Base-by-base conservation (phyloP, 2,329 filamentous ascomycete species). In the Cladosporium sp. region DNA sequence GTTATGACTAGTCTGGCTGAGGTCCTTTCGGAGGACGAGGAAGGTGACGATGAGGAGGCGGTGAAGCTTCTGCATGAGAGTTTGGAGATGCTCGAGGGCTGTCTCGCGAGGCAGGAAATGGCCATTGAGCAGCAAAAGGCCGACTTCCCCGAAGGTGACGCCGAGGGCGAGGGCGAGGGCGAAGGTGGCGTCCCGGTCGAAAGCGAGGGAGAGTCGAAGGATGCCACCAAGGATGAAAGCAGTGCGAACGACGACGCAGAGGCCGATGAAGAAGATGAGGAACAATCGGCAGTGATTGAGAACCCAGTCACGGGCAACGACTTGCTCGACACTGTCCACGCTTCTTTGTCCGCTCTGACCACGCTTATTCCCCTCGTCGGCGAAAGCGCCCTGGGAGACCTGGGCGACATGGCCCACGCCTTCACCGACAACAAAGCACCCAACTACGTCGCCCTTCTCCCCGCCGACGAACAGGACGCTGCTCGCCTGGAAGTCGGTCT, bases 1-100 rank as follows among this genome's bases (percentile, higher is more conserved):
- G 81, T 87, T 3, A 71, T 88, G 32, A 84, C 80, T 0, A 82
- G 78, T 55, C 71, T 88, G 30, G 83, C 82, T 1, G 85, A 89
- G 68, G 71, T 71, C 2, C 64, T 80, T 7, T 71, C 77, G 1
- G 79, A 82, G 43, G 73, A 74, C n/a, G 75, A 74, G 37, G 73
- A 76, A 5, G 63, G 66, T 1, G 62, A 67, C 18, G 69, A 74
- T 38, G 62, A 67, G 36, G 69, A 80, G 50, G 76, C 80, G 0
- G 67, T 79, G 12, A 70, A 72, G 19, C 69, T 80, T 8, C 68
- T 85, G 17, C 74, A 86, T 59, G 78, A 88, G 68, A 77, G 80
- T 7, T 69, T 84, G 13, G 73, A 84, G 54, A 66, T 85, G 30
- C 78, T 85, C 56, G 79, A 83, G 0, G 64, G 69, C 15, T 78